Percentiles rank a stretch among this genome's conserved stretches.
Conservation (phyloP, 2,329 filamentous ascomycete species). For the Monilinia aucupariae region DNA sequence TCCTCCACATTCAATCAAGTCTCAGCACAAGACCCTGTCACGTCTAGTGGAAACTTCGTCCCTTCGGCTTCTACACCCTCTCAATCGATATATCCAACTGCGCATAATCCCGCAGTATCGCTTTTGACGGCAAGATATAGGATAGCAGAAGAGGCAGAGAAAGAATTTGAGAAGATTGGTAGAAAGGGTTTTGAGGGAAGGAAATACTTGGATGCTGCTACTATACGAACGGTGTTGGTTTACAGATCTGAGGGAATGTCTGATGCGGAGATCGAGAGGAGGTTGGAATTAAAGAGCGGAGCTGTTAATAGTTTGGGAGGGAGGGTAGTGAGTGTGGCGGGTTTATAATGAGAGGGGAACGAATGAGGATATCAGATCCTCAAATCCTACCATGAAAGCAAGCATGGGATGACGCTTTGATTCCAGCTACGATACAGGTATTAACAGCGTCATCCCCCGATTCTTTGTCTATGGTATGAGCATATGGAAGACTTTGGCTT, state of each 20-base stretch:
- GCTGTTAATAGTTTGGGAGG: slow-evolving; percentile 36
- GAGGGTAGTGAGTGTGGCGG: slow-evolving; percentile 19
- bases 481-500: background rate
- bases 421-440: background rate
- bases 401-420: background rate
- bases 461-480: background rate
- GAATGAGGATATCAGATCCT: background rate
- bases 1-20: slow-evolving; percentile 29
- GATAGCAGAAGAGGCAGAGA: slow-evolving; percentile 54
- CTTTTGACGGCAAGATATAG: slow-evolving; percentile 44
- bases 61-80: slow-evolving; percentile 25
- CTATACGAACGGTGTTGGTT: slow-evolving; percentile 44
- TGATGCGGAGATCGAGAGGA: slow-evolving; percentile 35
- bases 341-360: background rate
- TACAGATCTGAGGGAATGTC: slow-evolving; percentile 39
- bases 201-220: slow-evolving; percentile 44
- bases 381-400: background rate
- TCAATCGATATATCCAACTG: slow-evolving; percentile 27
- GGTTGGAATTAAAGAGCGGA: slow-evolving; percentile 41
- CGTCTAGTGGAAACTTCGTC: slow-evolving; percentile 21
- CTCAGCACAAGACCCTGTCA: slow-evolving; percentile 1
- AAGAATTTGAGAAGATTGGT: slow-evolving; percentile 45
- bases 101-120: slow-evolving; percentile 27
- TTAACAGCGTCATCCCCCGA: background rate
- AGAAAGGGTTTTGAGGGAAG: slow-evolving; percentile 38